A percentile compares a stretch with the other conserved stretches of the same genome.
These are phyloP conservation scores for Gremmenia infestans DNA, from an alignment of 2,329 filamentous ascomycete genomes.

Conservation along the genomic window DNA sequence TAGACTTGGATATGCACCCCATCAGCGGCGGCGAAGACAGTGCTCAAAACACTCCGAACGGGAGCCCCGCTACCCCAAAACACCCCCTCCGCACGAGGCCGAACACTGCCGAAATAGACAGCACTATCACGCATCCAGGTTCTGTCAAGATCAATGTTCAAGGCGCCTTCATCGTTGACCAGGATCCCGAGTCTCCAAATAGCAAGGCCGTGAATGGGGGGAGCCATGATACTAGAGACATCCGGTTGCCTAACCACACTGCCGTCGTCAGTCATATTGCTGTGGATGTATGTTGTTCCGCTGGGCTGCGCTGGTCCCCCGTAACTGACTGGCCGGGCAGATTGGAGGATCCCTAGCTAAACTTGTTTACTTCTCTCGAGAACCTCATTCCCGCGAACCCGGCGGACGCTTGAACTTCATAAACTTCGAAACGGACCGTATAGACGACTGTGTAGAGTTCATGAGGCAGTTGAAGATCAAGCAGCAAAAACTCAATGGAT, in stretches of 20 bases:
- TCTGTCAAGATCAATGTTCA: constrained; percentile 93
- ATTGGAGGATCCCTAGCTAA: constrained; percentile 96
- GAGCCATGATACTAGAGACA: constrained; percentile 77
- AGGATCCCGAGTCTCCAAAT: constrained; percentile 56
- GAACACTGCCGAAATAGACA: constrained; percentile 34
- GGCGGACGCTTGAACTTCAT: constrained; percentile 92
- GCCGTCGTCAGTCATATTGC: constrained; percentile 95
- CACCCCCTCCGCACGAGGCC: constrained; percentile 24
- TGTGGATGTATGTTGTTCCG: constrained; percentile 67
- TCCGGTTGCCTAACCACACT: constrained; percentile 92
- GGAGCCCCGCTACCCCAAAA: constrained; percentile 2
- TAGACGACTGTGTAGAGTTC: constrained; percentile 90
- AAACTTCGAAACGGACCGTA: constrained; percentile 91
- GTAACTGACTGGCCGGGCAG: constrained; percentile 39
- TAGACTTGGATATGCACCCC: neutral
- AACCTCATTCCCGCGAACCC: constrained; percentile 70
- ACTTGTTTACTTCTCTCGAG: constrained; percentile 93
- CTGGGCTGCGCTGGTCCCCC: neutral
- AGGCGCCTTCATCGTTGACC: constrained; percentile 93
- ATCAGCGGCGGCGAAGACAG: neutral
- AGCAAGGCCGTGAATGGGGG: constrained; percentile 38
- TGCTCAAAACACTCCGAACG: neutral
- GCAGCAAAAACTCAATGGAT: constrained; percentile 71
- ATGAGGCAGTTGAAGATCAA: constrained; percentile 82
- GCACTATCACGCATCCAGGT: constrained; percentile 51